phyloP scores from a whole-genome alignment of 2,329 filamentous ascomycete genomes.

The Penicillium sp. region DNA sequence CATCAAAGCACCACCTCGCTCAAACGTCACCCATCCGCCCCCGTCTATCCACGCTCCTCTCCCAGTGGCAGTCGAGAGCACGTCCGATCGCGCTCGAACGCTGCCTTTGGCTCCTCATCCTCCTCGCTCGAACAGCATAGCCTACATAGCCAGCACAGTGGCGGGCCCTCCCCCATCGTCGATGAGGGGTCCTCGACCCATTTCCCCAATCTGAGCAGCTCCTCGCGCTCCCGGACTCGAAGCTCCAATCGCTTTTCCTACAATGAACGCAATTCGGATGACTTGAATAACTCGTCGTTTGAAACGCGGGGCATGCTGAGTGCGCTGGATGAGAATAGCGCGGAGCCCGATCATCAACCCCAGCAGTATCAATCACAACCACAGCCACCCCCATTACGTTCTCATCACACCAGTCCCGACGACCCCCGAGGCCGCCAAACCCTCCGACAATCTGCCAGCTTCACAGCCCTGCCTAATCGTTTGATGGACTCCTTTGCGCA shows the following conservation, averaged over 20 bases:
- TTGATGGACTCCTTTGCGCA: conserved; percentile 58
- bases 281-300: conserved; percentile 48
- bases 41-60: conserved; percentile 50
- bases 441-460: conserved; percentile 69
- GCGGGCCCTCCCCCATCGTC: conserved; percentile 45
- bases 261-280: conserved; percentile 48
- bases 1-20: conserved; percentile 50
- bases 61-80: conserved; percentile 46
- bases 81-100: conserved; percentile 50
- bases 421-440: conserved; percentile 60
- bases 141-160: conserved; percentile 29
- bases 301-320: conserved; percentile 51
- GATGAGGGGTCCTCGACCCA: conserved; percentile 34
- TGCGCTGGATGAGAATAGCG: conserved; percentile 47
- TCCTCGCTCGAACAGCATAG: conserved; percentile 49
- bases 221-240: conserved; percentile 39
- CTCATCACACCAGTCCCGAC: conserved; percentile 59
- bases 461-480: conserved; percentile 56
- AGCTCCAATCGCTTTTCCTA: conserved; percentile 42
- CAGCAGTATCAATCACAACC: conserved; percentile 44
- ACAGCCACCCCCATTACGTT: conserved; percentile 49
- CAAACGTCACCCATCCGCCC: conserved; percentile 53
- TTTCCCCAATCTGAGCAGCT: conserved; percentile 33
- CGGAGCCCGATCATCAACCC: conserved; percentile 36
- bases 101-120: conserved; percentile 50